phyloP scores from a whole-genome alignment of 106 monocot genomes.

The Alisma plantagoaquatica region DNA sequence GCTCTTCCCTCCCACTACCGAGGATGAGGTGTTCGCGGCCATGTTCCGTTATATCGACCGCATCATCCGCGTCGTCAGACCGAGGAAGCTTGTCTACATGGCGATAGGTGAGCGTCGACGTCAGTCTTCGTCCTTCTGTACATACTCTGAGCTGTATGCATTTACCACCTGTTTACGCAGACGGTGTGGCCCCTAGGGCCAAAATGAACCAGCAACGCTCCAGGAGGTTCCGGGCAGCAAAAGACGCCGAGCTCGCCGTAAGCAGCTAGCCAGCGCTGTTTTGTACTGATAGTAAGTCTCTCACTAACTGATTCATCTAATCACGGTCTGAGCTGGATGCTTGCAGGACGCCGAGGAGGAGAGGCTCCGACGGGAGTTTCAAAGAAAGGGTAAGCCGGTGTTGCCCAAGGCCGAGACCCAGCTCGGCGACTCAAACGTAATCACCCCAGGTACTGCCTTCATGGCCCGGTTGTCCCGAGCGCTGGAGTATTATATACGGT shows the following conservation, averaged over 20 bases:
- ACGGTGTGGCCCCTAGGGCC: slow-evolving; percentile 53
- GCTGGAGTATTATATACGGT: slow-evolving; percentile 72
- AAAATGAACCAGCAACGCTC: slow-evolving; percentile 50
- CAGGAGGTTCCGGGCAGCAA: slow-evolving; percentile 29
- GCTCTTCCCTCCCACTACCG: slow-evolving; percentile 20
- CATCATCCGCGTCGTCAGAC: slow-evolving; percentile 30
- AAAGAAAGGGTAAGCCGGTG: slow-evolving; percentile 79
- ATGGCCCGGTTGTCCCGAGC: slow-evolving; percentile 73
- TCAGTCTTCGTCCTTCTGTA: not conserved
- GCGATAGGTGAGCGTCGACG: slow-evolving; percentile 29
- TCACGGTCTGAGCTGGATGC: not conserved
- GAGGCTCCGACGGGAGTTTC: slow-evolving; percentile 64
- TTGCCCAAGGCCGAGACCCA: slow-evolving; percentile 76
- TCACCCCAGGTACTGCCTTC: slow-evolving; percentile 88
- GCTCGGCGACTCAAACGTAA: slow-evolving; percentile 76
- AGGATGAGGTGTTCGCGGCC: slow-evolving; percentile 36
- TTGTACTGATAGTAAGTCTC: not conserved
- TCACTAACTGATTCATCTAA: too few relatives aligned
- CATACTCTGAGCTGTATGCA: too few relatives aligned
- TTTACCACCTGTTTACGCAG: too few relatives aligned
- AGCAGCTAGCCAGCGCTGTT: not conserved
- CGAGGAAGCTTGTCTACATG: slow-evolving; percentile 45
- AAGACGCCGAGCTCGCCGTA: slow-evolving; percentile 27
- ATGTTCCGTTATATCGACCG: slow-evolving; percentile 42
- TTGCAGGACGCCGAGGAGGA: slow-evolving; percentile 86